Evolutionary conservation across 1,284 basidiomycete genomes (phyloP).

Genomic region (Caloboletus firmus): DNA sequence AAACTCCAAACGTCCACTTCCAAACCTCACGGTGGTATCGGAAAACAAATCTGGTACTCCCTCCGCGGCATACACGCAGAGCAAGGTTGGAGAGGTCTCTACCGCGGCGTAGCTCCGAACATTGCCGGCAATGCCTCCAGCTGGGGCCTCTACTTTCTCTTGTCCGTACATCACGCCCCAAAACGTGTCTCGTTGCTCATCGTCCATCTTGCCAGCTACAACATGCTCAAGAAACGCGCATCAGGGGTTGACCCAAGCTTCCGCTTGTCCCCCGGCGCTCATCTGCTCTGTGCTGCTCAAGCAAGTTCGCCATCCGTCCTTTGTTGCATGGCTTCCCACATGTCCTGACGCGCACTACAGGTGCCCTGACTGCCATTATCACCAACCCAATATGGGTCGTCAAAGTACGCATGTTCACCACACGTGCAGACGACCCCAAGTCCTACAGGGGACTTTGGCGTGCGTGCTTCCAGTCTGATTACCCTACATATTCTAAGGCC

Average conservation of each 20-base stretch:
- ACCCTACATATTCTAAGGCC: neutral
- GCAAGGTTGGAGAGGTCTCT: constrained; percentile 86
- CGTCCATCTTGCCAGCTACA: constrained; percentile 63
- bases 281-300: constrained; percentile 90
- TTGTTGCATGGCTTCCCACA: neutral
- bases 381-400: constrained; percentile 99
- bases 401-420: constrained; percentile 97
- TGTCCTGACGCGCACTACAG: constrained; percentile 43
- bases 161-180: constrained; percentile 50
- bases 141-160: constrained; percentile 98
- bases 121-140: constrained; percentile 95
- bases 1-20: constrained; percentile 89
- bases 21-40: constrained; percentile 61
- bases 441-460: constrained; percentile 82
- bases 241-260: constrained; percentile 57
- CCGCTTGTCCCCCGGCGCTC: constrained; percentile 73
- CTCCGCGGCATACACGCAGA: constrained; percentile 72
- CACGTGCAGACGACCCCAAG: constrained; percentile 57
- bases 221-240: constrained; percentile 85
- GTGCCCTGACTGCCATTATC: constrained; percentile 89
- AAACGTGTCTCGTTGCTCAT: constrained; percentile 6
- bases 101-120: constrained; percentile 89
- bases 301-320: constrained; percentile 71
- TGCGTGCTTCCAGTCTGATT: constrained; percentile 41
- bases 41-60: constrained; percentile 76